Evolutionary conservation across 805 yeast genomes (phyloP).

Genomic region (Lachancea kluyveri): DNA sequence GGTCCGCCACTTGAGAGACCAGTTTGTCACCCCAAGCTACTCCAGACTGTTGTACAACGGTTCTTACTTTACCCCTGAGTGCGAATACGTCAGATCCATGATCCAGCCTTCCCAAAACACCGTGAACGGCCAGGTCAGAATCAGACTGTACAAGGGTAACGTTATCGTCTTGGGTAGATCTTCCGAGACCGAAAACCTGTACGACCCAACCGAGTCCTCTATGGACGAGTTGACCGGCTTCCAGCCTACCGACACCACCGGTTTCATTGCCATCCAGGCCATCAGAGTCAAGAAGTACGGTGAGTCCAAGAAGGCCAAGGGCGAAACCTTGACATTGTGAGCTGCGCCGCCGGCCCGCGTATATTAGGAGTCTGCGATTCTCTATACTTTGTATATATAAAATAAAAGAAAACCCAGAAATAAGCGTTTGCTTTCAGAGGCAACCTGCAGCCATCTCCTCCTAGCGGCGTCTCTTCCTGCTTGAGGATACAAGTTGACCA

Average conservation of each 20-base stretch:
- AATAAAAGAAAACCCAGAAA: background rate
- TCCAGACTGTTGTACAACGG: slow-evolving; percentile 93
- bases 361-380: background rate
- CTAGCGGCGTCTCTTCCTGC: too few relatives aligned
- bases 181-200: slow-evolving; percentile 90
- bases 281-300: slow-evolving; percentile 98
- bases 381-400: background rate
- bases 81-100: slow-evolving; percentile 91
- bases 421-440: background rate
- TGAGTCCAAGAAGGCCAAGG: slow-evolving; percentile 83
- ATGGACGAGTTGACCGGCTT: slow-evolving; percentile 99
- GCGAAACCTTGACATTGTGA: slow-evolving; percentile 39
- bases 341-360: background rate
- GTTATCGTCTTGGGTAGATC: slow-evolving; percentile 85
- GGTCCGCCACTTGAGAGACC: slow-evolving; percentile 94
- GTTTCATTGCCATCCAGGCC: slow-evolving; percentile 96
- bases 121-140: slow-evolving; percentile 95
- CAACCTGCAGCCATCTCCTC: too few relatives aligned
- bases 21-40: slow-evolving; percentile 88
- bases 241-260: slow-evolving; percentile 94
- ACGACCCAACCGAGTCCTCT: slow-evolving; percentile 96
- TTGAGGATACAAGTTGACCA: too few relatives aligned
- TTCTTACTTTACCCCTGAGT: slow-evolving; percentile 96
- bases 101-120: slow-evolving; percentile 91
- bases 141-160: slow-evolving; percentile 88